These are phyloP conservation scores for Xanthoparmelia taractica DNA, from an alignment of 495 filamentous ascomycete genomes.

Conservation along the genomic window DNA sequence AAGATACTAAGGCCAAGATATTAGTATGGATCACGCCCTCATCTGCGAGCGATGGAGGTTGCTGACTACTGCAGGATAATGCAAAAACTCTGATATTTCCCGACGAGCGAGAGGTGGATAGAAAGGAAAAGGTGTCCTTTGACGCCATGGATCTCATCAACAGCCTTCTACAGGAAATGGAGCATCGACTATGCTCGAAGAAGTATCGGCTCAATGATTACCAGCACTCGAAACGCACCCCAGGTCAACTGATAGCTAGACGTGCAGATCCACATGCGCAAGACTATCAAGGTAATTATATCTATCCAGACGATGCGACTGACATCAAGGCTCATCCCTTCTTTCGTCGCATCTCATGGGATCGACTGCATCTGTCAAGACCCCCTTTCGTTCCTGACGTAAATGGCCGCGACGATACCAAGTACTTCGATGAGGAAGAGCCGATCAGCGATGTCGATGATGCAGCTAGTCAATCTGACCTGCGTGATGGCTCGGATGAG, in stretches of 20 bases:
- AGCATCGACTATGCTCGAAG: conserved; percentile 63
- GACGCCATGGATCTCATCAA: conserved; percentile 68
- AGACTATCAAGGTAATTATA: conserved; percentile 47
- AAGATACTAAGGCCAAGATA: conserved; percentile 74
- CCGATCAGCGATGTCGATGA: conserved; percentile 49
- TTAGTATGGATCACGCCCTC: conserved; percentile 44
- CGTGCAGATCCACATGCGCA: conserved; percentile 27
- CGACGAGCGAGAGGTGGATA: conserved; percentile 20
- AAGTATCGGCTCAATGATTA: conserved; percentile 61
- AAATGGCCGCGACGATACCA: conserved; percentile 65
- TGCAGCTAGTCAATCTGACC: conserved; percentile 10
- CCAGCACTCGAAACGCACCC: conserved; percentile 20
- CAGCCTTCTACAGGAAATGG: conserved; percentile 67
- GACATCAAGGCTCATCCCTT: conserved; percentile 73
- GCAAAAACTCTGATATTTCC: conserved; percentile 55
- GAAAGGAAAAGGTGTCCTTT: conserved; percentile 32
- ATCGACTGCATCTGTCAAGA: conserved; percentile 52
- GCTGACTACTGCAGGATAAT: conserved; percentile 40
- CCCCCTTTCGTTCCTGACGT: conserved; percentile 76
- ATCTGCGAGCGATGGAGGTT: background rate
- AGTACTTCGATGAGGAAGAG: conserved; percentile 80
- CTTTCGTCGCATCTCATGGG: conserved; percentile 63
- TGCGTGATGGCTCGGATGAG: background rate
- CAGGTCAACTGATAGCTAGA: conserved; percentile 30
- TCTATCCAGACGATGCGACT: conserved; percentile 69